Evolutionary conservation across 257 asterid genomes (phyloP).

Genomic region (Lithospermum erythrorhizon): DNA sequence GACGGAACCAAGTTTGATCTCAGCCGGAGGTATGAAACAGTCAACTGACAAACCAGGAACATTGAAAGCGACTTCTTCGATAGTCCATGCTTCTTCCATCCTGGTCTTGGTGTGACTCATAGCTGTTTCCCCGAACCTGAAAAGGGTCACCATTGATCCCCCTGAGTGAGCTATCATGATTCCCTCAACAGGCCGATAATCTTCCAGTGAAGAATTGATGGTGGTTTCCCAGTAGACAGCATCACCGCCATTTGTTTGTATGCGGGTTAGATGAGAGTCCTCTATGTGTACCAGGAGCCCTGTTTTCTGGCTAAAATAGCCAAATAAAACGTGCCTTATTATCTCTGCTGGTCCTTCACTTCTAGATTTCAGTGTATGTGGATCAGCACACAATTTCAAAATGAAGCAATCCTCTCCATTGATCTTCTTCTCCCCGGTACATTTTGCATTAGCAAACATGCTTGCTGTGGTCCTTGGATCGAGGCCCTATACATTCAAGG

Average conservation of each 20-base stretch:
- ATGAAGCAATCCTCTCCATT: constrained; percentile 68
- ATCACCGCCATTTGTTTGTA: constrained; percentile 54
- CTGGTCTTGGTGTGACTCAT: constrained; percentile 71
- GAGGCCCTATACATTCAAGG: constrained; percentile 39
- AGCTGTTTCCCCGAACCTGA: constrained; percentile 66
- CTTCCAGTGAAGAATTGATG: constrained; percentile 55
- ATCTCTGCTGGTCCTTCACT: constrained; percentile 78
- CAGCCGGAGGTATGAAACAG: constrained; percentile 70
- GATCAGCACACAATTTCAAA: constrained; percentile 53
- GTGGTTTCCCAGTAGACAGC: constrained; percentile 70
- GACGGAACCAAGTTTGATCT: constrained; percentile 34
- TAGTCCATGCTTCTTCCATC: constrained; percentile 69
- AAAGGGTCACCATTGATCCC: constrained; percentile 56
- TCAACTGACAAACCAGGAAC: constrained; percentile 56
- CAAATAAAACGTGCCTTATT: constrained; percentile 56
- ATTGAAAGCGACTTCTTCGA: constrained; percentile 64
- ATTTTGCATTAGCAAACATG: constrained; percentile 56
- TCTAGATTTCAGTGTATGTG: constrained; percentile 55
- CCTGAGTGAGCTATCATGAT: constrained; percentile 75
- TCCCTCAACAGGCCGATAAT: constrained; percentile 64
- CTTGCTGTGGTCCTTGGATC: constrained; percentile 65
- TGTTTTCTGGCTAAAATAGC: constrained; percentile 73
- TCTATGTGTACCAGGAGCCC: constrained; percentile 76
- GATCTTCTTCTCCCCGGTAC: constrained; percentile 63
- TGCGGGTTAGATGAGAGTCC: constrained; percentile 68